Percentiles rank a stretch among this genome's conserved stretches.
These are phyloP conservation scores for Aspergillus eucalypticola DNA, from an alignment of 2,329 filamentous ascomycete genomes.

Conservation along the genomic window DNA sequence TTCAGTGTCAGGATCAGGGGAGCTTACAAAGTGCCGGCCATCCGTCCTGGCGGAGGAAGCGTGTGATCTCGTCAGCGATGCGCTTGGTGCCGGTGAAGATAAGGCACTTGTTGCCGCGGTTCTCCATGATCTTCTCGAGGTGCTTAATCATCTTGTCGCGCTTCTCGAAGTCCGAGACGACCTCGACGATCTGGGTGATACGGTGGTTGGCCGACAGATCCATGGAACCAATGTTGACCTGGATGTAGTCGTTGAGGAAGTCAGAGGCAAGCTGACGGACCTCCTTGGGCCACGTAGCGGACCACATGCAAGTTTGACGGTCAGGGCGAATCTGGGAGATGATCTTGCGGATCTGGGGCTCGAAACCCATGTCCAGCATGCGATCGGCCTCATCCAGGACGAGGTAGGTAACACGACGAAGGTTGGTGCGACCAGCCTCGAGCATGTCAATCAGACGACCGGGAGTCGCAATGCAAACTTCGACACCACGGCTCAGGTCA, in stretches of 20 bases:
- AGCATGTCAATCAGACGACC: slow-evolving; percentile 98
- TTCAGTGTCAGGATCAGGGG: slow-evolving; percentile 22
- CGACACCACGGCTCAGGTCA: slow-evolving; percentile 89
- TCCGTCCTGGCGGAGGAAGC: slow-evolving; percentile 94
- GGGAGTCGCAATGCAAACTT: slow-evolving; percentile 97
- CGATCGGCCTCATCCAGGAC: slow-evolving; percentile 98
- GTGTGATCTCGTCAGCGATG: slow-evolving; percentile 95
- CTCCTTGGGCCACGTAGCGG: slow-evolving; percentile 98
- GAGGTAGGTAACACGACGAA: slow-evolving; percentile 95
- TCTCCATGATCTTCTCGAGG: slow-evolving; percentile 95
- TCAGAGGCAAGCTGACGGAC: slow-evolving; percentile 88
- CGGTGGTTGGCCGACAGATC: slow-evolving; percentile 96
- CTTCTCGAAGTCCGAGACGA: slow-evolving; percentile 95
- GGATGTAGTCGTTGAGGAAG: slow-evolving; percentile 93
- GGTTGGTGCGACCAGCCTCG: slow-evolving; percentile 95
- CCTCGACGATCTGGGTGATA: slow-evolving; percentile 96
- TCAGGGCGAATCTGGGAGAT: slow-evolving; percentile 96
- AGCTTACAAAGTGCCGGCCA: slow-evolving; percentile 93
- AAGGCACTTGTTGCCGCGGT: slow-evolving; percentile 90
- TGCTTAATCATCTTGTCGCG: slow-evolving; percentile 97
- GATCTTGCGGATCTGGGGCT: slow-evolving; percentile 99
- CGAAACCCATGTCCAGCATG: slow-evolving; percentile 99
- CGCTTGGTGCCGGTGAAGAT: slow-evolving; percentile 88
- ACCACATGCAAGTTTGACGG: slow-evolving; percentile 99
- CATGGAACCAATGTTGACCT: slow-evolving; percentile 97